phyloP scores from a whole-genome alignment of 1,284 basidiomycete genomes.

The Irpex rosettiformis region DNA sequence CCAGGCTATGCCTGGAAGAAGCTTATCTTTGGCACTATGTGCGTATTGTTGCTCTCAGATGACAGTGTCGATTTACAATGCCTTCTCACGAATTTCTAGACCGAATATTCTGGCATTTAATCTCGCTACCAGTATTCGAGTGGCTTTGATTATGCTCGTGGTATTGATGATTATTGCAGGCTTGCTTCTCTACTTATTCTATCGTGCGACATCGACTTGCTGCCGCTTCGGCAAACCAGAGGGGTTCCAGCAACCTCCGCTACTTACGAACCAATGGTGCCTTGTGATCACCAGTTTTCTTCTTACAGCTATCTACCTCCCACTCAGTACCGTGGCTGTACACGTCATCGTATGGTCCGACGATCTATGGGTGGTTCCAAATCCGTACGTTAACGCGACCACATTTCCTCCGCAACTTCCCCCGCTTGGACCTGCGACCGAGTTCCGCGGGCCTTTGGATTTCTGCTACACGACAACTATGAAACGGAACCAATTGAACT shows the following conservation, averaged over 20 bases:
- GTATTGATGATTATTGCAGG: constrained; percentile 53
- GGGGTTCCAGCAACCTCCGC: constrained; percentile 47
- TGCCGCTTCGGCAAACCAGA: constrained; percentile 48
- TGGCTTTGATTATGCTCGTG: constrained; percentile 50
- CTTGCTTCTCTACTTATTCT: constrained; percentile 53
- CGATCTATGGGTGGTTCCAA: constrained; percentile 69
- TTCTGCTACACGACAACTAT: constrained; percentile 80
- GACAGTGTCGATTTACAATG: background rate
- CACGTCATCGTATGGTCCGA: constrained; percentile 72
- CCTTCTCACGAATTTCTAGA: constrained; percentile 32
- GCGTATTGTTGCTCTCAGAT: background rate
- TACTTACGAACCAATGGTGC: constrained; percentile 44
- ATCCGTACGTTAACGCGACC: constrained; percentile 63
- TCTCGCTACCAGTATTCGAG: constrained; percentile 49
- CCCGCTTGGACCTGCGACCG: constrained; percentile 51
- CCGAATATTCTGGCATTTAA: constrained; percentile 71
- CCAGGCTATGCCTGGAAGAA: constrained; percentile 47
- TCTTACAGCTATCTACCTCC: constrained; percentile 64
- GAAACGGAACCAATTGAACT: constrained; percentile 71
- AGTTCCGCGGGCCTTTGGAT: constrained; percentile 62
- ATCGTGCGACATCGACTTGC: constrained; percentile 44
- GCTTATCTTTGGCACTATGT: constrained; percentile 64
- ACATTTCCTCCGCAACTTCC: constrained; percentile 43
- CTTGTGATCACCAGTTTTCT: constrained; percentile 59
- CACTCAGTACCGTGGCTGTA: constrained; percentile 67